Percentiles rank a stretch among this genome's conserved stretches.
These are phyloP conservation scores for Diplotaxis tenuifolia DNA, from an alignment of 345 rosid species.

Conservation along the genomic window DNA sequence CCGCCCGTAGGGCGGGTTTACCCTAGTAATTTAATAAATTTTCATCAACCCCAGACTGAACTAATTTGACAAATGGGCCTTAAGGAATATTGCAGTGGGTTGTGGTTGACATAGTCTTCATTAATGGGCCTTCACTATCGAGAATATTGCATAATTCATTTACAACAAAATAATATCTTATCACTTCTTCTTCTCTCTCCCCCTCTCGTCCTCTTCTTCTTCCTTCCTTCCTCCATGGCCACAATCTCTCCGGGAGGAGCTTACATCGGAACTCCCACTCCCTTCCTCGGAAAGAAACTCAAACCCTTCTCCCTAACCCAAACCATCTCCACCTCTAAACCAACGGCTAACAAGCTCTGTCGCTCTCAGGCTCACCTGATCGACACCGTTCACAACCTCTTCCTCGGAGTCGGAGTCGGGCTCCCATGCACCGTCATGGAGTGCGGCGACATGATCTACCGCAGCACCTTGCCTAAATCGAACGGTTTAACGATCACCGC, in stretches of 20 bases:
- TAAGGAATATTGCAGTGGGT: neutral
- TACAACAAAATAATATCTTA: neutral
- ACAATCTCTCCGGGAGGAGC: slow-evolving; percentile 57
- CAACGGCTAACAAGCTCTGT: slow-evolving; percentile 31
- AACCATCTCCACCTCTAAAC: slow-evolving; percentile 32
- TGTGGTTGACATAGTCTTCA: neutral
- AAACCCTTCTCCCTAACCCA: slow-evolving; percentile 33
- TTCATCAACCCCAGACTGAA: too few species aligned
- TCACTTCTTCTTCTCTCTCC: neutral
- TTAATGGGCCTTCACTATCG: neutral
- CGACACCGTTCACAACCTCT: slow-evolving; percentile 62
- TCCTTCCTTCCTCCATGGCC: slow-evolving; percentile 48
- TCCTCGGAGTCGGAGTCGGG: slow-evolving; percentile 95
- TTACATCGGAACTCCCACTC: slow-evolving; percentile 45
- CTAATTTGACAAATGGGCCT: neutral
- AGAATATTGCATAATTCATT: neutral
- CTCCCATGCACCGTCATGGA: slow-evolving; percentile 97
- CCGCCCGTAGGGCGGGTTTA: too few species aligned
- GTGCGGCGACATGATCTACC: slow-evolving; percentile 91
- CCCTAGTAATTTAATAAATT: too few species aligned
- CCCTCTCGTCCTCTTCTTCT: neutral
- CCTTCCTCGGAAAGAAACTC: slow-evolving; percentile 67
- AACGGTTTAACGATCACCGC: slow-evolving; percentile 67
- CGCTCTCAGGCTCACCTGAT: slow-evolving; percentile 45
- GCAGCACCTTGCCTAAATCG: slow-evolving; percentile 91